Base-by-base conservation (phyloP, 2,329 filamentous ascomycete species). In the Berkeleyomyces basicola region DNA sequence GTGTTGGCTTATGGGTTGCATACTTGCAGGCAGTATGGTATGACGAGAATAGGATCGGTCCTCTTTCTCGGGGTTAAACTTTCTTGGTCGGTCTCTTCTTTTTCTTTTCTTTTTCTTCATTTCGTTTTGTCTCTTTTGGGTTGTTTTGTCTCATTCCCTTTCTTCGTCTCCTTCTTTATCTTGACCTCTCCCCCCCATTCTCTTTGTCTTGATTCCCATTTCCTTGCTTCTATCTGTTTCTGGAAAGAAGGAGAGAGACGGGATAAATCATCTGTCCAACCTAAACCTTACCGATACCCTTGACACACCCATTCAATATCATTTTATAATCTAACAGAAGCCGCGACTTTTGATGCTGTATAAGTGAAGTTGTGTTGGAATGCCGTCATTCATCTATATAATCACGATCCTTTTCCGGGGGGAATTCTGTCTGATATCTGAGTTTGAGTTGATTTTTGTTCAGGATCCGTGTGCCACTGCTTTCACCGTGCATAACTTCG, bases 311-410 rank as follows among this genome's bases (percentile, higher is more conserved):
- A 58, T 63, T 49, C 59, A 61, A 62, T 67, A 59, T 63, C 37
- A 61, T 66, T 61, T 65, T 66, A 60, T 65, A 65, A 65, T 65
- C 59, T 62, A 47, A 37, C 6, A n/a, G 4, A 1, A n/a, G 33
- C 14, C 16, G 31, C 37, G 33, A 55, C 7, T 55, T 14, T 11
- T 55, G 33, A 39, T 39, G 14, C 49, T 11, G 43, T n/a, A 46
- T n/a, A n/a, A 7, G 14, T 7, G 11, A n/a, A 3, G 14, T 46
- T n/a, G 10, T 10, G 33, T 39, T 39, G 11, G 7, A 51, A 23
- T 23, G 23, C 23, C 23, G 23, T 23, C 23, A 23, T 23, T 23
- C 23, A 23, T 23, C 23, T 23, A 23, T 23, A 23, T 23, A 23
- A 23, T 23, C 23, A 23, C 23, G 23, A 23, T 23, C 23, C 23